phyloP scores from a whole-genome alignment of 352 stramenopile genomes.

The Pythium plurisporium region DNA sequence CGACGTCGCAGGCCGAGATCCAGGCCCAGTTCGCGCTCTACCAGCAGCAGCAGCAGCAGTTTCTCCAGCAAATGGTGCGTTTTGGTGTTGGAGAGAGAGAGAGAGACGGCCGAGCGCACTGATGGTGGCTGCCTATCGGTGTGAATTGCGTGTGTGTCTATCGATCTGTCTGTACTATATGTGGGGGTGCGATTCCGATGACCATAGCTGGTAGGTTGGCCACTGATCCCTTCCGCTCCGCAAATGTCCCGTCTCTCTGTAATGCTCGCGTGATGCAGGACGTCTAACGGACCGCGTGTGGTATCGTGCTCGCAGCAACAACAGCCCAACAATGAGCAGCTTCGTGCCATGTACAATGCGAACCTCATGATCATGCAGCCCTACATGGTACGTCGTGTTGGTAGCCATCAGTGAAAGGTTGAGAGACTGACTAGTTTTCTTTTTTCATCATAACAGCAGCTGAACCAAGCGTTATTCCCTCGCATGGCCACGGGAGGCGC shows the following conservation, averaged over 20 bases:
- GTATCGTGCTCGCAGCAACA: constrained; percentile 30
- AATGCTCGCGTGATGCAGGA: not conserved
- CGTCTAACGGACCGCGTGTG: not conserved
- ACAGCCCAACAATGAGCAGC: constrained; percentile 75
- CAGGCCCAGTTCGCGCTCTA: constrained; percentile 65
- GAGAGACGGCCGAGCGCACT: not conserved
- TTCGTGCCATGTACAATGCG: constrained; percentile 76
- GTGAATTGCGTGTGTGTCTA: constrained; percentile 9
- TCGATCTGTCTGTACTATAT: constrained; percentile 3
- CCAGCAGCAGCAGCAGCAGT: constrained; percentile 74
- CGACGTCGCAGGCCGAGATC: constrained; percentile 21
- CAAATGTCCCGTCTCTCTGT: not conserved
- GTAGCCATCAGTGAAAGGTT: not conserved
- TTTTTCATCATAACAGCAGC: constrained; percentile 16
- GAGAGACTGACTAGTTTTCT: not conserved
- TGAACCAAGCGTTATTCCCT: constrained; percentile 55
- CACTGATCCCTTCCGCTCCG: not conserved
- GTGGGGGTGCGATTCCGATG: constrained; percentile 17
- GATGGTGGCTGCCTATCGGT: not conserved
- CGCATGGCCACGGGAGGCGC: constrained; percentile 39
- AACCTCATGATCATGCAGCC: constrained; percentile 80
- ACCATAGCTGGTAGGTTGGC: constrained; percentile 17
- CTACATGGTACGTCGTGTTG: constrained; percentile 53
- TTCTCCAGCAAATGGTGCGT: constrained; percentile 74
- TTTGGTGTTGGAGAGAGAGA: not conserved